Base-by-base conservation (phyloP, 1,284 basidiomycete species). In the Apiotrichum akiyoshidainum region DNA sequence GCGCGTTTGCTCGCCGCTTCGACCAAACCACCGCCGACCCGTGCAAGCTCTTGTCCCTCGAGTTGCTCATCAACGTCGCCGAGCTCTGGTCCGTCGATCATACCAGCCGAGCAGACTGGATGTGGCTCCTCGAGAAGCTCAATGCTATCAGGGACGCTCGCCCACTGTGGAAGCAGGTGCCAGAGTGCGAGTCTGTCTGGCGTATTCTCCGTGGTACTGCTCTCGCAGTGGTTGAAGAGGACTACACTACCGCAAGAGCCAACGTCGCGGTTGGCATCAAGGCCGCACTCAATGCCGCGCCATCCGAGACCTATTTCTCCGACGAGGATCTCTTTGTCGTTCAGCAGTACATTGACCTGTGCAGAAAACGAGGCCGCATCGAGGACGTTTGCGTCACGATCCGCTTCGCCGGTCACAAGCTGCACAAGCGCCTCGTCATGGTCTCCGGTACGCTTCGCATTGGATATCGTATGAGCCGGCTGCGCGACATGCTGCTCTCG, bases 41-140 rank as follows among this genome's bases (percentile, higher is more conserved):
- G 3, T n/a, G n/a, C 6, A 19, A 50, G 1, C 17, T 62, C 11
- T 39, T 62, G 1, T 57, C 61, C 0, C 26, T 42, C 6, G 16
- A 12, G 1, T n/a, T 35, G 35, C 48, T 50, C 8, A 13, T 8
- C 4, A 19, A 35, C 14, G 48, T 50, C 13, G 48, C 48, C 17
- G 21, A 37, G 37, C 17, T 50, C n/a, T 50, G 35, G 35, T 50
- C 35, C 14, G 3, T 19, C 3, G 31, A 37, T 3, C 16, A 40
- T 7, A 45, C 61, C 7, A 44, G 44, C 0, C 33, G 21, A 5
- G 35, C 14, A 2, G 58, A 63, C 46, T 63, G 61, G 61, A 12
- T 16, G 22, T 63, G 61, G 61, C 58, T 63, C 22, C 48, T 16
- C 12, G 13, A 33, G 13, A 45, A 44, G 5, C 46, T 63, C 5